These are phyloP conservation scores for Leishmania amazonensis DNA, from an alignment of 208 protist genomes.

Conservation along the genomic window DNA sequence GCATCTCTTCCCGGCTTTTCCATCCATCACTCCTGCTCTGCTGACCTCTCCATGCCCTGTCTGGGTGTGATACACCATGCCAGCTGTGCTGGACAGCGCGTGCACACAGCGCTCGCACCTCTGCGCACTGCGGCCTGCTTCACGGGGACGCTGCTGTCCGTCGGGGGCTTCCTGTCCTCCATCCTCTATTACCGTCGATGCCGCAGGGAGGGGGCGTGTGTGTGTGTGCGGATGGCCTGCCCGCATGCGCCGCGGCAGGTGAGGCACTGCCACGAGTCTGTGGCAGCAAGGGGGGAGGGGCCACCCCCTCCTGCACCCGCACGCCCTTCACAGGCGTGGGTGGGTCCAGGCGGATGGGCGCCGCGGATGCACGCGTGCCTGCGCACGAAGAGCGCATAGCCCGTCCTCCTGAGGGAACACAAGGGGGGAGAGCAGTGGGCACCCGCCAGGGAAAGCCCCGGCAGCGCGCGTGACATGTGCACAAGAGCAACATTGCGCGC, in stretches of 20 bases:
- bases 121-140: neutral
- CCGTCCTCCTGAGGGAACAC: neutral
- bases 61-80: neutral
- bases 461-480: neutral
- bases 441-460: neutral
- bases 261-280: neutral
- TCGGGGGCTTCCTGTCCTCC: neutral
- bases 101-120: neutral
- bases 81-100: neutral
- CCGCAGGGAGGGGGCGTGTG: neutral
- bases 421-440: neutral
- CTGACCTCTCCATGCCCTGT: neutral
- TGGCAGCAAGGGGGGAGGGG: neutral
- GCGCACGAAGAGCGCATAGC: neutral
- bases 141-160: too few species aligned
- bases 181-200: neutral
- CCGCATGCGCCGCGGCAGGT: neutral
- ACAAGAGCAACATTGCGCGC: neutral
- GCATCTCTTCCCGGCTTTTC: neutral
- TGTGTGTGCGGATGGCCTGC: neutral
- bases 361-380: neutral
- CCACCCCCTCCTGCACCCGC: neutral
- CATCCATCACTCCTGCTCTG: conserved; percentile 8
- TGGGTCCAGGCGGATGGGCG: too few species aligned
- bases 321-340: neutral